Evolutionary conservation across 768 basidiomycete genomes (phyloP).

Genomic region (Podaxis carcinomalis): DNA sequence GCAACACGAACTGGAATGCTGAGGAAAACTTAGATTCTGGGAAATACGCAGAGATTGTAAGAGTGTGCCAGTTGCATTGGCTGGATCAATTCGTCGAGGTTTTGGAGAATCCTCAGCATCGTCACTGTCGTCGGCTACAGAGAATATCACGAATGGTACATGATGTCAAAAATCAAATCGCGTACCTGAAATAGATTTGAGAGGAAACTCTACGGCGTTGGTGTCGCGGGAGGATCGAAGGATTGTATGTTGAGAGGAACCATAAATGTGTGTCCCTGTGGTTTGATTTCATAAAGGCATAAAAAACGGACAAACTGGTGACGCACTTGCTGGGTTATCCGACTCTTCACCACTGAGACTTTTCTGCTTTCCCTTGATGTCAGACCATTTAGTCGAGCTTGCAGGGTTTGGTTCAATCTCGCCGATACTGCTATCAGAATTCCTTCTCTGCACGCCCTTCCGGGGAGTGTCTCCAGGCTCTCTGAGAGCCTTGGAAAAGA

Average conservation of each 20-base stretch:
- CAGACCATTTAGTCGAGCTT: conserved; percentile 33
- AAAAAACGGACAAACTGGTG: background rate
- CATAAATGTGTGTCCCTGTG: conserved; percentile 28
- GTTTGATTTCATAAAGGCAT: conserved; percentile 13
- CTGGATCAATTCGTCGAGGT: conserved; percentile 36
- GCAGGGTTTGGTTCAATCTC: conserved; percentile 55
- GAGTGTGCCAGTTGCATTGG: conserved; percentile 52
- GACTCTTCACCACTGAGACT: conserved; percentile 69
- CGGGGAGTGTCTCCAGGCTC: conserved; percentile 63
- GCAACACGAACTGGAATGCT: conserved; percentile 49
- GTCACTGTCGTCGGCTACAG: conserved; percentile 28
- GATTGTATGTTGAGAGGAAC: conserved; percentile 34
- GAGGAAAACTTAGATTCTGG: conserved; percentile 39
- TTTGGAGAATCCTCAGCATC: conserved; percentile 36
- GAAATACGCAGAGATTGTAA: conserved; percentile 55
- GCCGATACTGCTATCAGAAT: conserved; percentile 57
- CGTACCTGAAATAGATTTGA: conserved; percentile 11
- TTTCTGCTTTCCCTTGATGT: conserved; percentile 46
- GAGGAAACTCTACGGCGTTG: conserved; percentile 4
- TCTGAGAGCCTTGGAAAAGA: conserved; percentile 64
- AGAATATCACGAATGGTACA: background rate
- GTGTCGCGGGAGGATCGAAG: conserved; percentile 4
- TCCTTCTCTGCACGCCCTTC: conserved; percentile 38
- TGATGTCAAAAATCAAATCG: background rate
- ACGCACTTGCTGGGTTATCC: conserved; percentile 50